phyloP scores from a whole-genome alignment of 2,329 filamentous ascomycete species.

The Fusarium incarnatum region DNA sequence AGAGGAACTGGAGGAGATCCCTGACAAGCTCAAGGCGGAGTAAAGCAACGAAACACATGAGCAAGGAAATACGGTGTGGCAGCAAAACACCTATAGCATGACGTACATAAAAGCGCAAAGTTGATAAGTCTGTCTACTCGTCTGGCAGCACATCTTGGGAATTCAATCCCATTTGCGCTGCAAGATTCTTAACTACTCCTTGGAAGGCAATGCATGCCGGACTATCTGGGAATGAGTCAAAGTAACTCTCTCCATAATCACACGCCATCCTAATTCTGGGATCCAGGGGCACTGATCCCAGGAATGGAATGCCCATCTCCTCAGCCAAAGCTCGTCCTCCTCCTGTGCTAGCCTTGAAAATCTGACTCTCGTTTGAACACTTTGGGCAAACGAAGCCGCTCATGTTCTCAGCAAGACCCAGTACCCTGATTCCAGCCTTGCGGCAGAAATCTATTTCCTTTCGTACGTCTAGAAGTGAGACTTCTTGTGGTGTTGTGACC shows the following conservation, averaged over 20 bases:
- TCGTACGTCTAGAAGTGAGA: constrained; percentile 88
- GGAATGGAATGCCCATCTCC: constrained; percentile 88
- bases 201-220: constrained; percentile 87
- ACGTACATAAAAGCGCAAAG: constrained; percentile 32
- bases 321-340: constrained; percentile 83
- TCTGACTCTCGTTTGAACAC: constrained; percentile 83
- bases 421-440: constrained; percentile 88
- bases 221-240: constrained; percentile 92
- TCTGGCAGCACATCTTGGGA: constrained; percentile 62
- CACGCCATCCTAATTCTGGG: constrained; percentile 96
- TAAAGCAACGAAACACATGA: constrained; percentile 5
- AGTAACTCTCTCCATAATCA: constrained; percentile 97
- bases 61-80: not conserved
- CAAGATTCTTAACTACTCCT: constrained; percentile 80
- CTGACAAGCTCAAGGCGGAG: constrained; percentile 64
- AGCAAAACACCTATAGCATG: constrained; percentile 26
- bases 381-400: constrained; percentile 95
- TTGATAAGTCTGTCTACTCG: constrained; percentile 40
- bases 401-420: constrained; percentile 98
- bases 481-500: constrained; percentile 95
- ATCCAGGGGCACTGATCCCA: constrained; percentile 91
- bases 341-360: constrained; percentile 92
- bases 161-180: constrained; percentile 72
- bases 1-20: constrained; percentile 87
- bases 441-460: constrained; percentile 98